Evolutionary conservation across 164 flowering plant species (phyloP).

Genomic region (Buxus sempervirens): DNA sequence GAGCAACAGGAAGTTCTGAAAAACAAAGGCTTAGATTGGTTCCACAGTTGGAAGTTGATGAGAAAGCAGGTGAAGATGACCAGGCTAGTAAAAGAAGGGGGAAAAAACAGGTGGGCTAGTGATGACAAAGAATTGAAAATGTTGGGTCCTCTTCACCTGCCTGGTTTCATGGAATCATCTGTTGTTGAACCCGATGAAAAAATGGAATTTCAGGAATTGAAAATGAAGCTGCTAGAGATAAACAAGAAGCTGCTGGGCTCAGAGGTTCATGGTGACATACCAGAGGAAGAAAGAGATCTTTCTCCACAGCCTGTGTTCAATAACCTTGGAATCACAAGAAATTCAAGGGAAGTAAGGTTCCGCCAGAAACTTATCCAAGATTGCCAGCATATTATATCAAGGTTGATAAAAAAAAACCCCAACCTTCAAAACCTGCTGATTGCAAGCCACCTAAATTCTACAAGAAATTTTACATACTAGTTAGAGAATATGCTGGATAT

Average conservation of each 20-base stretch:
- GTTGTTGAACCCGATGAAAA: conserved; percentile 15
- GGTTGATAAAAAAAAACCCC: conserved; percentile 34
- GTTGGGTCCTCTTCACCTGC: conserved; percentile 43
- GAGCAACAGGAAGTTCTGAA: conserved; percentile 31
- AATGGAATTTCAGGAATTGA: conserved; percentile 20
- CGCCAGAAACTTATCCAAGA: conserved; percentile 24
- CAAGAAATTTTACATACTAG: conserved; percentile 48
- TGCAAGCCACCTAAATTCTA: conserved; percentile 22
- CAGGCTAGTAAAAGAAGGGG: conserved; percentile 24
- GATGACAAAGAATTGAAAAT: conserved; percentile 27
- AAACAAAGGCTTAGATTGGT: conserved; percentile 33
- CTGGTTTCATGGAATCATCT: conserved; percentile 21
- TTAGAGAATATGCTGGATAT: conserved; percentile 40
- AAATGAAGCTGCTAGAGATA: conserved; percentile 20
- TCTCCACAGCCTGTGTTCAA: conserved; percentile 23
- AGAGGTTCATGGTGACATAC: no score
- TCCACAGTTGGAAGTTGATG: conserved; percentile 14
- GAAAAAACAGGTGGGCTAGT: conserved; percentile 31
- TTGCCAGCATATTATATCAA: conserved; percentile 29
- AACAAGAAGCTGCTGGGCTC: no score
- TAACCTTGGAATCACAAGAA: conserved; percentile 20
- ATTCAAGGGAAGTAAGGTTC: conserved; percentile 19
- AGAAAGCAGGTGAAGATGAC: conserved; percentile 21
- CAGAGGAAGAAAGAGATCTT: conserved; percentile 25
- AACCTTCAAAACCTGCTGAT: conserved; percentile 26